These are phyloP conservation scores for Tephrocybe sp. DNA, from an alignment of 768 basidiomycete species.

Conservation along the genomic window DNA sequence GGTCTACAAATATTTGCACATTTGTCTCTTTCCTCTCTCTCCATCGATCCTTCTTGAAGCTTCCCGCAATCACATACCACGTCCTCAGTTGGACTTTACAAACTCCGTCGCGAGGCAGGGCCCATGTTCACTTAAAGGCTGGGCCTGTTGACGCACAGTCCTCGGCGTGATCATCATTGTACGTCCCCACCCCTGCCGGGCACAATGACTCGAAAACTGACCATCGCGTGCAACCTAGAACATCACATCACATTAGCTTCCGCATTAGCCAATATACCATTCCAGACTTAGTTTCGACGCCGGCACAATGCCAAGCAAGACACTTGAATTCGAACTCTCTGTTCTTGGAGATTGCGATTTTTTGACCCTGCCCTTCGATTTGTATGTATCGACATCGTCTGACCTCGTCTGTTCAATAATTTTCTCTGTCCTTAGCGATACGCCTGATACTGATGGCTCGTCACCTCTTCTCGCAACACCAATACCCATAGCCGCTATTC, in stretches of 20 bases:
- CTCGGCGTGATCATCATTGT: constrained; percentile 2
- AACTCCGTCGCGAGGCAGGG: constrained; percentile 6
- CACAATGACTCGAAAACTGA: constrained; percentile 12
- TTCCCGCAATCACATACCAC: constrained; percentile 11
- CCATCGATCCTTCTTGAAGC: constrained; percentile 8
- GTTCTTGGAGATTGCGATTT: constrained; percentile 1
- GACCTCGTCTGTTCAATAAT: background rate
- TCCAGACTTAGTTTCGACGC: background rate
- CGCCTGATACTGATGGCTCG: background rate
- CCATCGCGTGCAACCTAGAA: constrained; percentile 2
- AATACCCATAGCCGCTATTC: constrained; percentile 1
- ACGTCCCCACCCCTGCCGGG: constrained; percentile 3
- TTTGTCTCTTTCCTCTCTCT: constrained; percentile 5
- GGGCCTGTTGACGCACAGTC: constrained; percentile 2
- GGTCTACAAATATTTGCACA: constrained; percentile 15
- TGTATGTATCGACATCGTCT: background rate
- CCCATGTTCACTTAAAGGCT: constrained; percentile 21
- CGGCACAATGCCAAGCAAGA: background rate
- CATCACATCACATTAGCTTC: background rate
- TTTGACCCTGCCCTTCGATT: constrained; percentile 5
- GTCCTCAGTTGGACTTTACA: background rate
- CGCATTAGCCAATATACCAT: background rate
- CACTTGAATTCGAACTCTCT: background rate
- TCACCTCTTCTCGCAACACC: constrained; percentile 14
- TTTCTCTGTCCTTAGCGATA: background rate